Evolutionary conservation across 345 rosid genomes (phyloP).

Genomic region (Erysimum cheiranthoides): DNA sequence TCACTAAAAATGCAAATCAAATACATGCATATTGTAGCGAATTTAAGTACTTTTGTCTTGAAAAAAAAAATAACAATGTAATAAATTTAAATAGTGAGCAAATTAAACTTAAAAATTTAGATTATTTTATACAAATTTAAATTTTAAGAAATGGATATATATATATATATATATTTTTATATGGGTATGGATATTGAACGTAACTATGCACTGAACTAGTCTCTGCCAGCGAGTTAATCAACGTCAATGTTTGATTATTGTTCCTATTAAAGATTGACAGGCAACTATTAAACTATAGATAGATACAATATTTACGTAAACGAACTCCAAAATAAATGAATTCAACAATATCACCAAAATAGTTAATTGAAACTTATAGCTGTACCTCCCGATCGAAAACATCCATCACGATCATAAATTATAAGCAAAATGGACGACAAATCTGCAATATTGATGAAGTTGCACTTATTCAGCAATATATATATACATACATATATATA

Average conservation of each 20-base stretch:
- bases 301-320: conserved; percentile 20
- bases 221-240: conserved; percentile 32
- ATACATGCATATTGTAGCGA: background rate
- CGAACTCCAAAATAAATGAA: conserved; percentile 12
- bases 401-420: conserved; percentile 22
- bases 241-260: conserved; percentile 17
- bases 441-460: background rate
- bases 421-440: background rate
- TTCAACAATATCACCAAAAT: conserved; percentile 22
- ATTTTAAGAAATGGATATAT: background rate
- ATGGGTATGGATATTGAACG: conserved; percentile 5
- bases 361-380: conserved; percentile 34
- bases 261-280: background rate
- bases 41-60: background rate
- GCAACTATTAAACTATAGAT: background rate
- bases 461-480: background rate
- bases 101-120: background rate
- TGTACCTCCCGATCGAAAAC: conserved; percentile 13
- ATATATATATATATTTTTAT: no score
- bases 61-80: background rate
- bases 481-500: no score
- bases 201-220: conserved; percentile 11
- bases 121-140: background rate
- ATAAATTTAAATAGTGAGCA: background rate
- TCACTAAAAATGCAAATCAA: background rate